These are phyloP conservation scores for Xerocomellus chrysenteron DNA, from an alignment of 768 basidiomycete genomes.

Conservation along the genomic window DNA sequence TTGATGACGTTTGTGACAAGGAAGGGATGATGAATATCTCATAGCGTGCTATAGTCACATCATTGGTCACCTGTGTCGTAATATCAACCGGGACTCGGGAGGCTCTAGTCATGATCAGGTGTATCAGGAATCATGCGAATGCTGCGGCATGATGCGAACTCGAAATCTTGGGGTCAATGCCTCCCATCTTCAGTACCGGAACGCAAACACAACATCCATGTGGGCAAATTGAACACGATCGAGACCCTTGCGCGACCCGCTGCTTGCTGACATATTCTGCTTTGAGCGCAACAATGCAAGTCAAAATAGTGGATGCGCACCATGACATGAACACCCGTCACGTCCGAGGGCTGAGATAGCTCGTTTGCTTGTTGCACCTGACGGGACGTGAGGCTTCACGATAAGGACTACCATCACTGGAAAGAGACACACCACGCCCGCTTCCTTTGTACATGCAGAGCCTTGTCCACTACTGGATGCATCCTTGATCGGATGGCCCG, in stretches of 20 bases:
- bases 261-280: not conserved
- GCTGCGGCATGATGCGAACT: too few relatives aligned
- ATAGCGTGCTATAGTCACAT: too few relatives aligned
- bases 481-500: not conserved
- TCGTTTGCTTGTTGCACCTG: not conserved
- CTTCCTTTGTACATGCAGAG: not conserved
- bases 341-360: not conserved
- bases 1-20: too few relatives aligned
- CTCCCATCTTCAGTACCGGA: too few relatives aligned
- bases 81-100: too few relatives aligned
- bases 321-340: not conserved
- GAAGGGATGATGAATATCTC: too few relatives aligned
- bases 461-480: not conserved
- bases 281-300: not conserved
- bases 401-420: too few relatives aligned
- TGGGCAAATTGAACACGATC: not conserved
- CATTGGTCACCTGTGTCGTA: too few relatives aligned
- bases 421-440: not conserved
- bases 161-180: too few relatives aligned
- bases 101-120: too few relatives aligned
- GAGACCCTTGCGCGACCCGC: not conserved
- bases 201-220: not conserved
- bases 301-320: not conserved
- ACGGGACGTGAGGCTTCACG: not conserved
- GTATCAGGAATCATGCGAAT: too few relatives aligned